Evolutionary conservation across 108 stramenopile genomes (phyloP).

Genomic region (Parietichytrium sp.): DNA sequence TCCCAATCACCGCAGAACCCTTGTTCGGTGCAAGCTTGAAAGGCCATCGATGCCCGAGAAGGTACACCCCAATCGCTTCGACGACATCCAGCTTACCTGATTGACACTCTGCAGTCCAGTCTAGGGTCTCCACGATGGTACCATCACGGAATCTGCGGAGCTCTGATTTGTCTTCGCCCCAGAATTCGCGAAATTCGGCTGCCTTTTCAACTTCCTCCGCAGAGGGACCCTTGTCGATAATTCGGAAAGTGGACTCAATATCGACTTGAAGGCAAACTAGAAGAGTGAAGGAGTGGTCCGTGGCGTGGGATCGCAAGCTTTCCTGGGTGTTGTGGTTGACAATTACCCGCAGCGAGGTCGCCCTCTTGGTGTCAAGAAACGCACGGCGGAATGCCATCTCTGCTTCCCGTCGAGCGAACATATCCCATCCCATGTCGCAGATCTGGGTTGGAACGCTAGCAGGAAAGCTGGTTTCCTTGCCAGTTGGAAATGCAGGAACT

Average conservation of each 20-base stretch:
- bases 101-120: background rate
- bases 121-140: slow-evolving; percentile 5
- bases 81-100: background rate
- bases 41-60: background rate
- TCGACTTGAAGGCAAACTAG: slow-evolving; percentile 14
- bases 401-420: background rate
- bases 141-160: slow-evolving; percentile 23
- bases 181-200: slow-evolving; percentile 23
- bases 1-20: too few relatives aligned
- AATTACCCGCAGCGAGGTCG: background rate
- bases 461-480: too few relatives aligned
- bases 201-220: background rate
- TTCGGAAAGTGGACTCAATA: background rate
- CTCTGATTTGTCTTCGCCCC: slow-evolving; percentile 1
- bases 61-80: background rate
- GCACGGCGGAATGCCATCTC: background rate
- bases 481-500: too few relatives aligned
- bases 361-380: slow-evolving; percentile 3
- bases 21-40: too few relatives aligned
- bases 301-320: background rate
- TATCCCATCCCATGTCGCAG: slow-evolving; percentile 30
- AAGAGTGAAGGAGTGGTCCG: background rate
- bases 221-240: slow-evolving; percentile 28
- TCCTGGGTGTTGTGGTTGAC: background rate
- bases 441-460: background rate